Evolutionary conservation across 164 flowering plant genomes (phyloP).

Genomic region (Hamamelis virginiana): DNA sequence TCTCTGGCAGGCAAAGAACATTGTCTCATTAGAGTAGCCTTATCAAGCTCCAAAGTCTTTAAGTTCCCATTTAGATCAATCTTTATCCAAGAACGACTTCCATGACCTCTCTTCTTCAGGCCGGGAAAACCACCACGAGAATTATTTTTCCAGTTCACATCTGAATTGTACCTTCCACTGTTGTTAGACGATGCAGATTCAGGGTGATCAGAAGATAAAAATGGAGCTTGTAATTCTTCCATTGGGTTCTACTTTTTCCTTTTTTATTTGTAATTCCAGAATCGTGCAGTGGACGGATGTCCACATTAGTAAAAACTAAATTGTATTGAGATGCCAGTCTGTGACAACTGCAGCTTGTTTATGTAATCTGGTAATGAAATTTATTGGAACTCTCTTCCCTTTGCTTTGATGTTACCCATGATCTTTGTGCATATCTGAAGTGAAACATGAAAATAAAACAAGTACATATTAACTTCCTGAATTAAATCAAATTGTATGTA

Average conservation of each 20-base stretch:
- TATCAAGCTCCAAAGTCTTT: constrained; percentile 69
- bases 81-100: constrained; percentile 87
- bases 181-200: constrained; percentile 24
- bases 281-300: too few species aligned
- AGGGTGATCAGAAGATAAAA: constrained; percentile 9
- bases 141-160: constrained; percentile 25
- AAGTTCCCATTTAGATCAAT: constrained; percentile 73
- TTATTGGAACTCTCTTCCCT: too few species aligned
- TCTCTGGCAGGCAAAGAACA: constrained; percentile 92
- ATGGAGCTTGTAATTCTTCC: constrained; percentile 34
- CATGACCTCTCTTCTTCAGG: constrained; percentile 83
- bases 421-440: too few species aligned
- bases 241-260: constrained; percentile 27
- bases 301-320: too few species aligned
- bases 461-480: too few species aligned
- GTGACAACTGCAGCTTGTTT: too few species aligned
- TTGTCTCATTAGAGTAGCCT: constrained; percentile 72
- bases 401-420: too few species aligned
- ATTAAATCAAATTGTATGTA: too few species aligned
- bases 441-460: too few species aligned
- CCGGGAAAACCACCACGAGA: constrained; percentile 36
- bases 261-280: too few species aligned
- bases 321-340: too few species aligned
- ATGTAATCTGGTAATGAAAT: too few species aligned
- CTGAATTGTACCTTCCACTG: constrained; percentile 23